Evolutionary conservation across 805 yeast genomes (phyloP).

Genomic region (Metschnikowia reukaufii): DNA sequence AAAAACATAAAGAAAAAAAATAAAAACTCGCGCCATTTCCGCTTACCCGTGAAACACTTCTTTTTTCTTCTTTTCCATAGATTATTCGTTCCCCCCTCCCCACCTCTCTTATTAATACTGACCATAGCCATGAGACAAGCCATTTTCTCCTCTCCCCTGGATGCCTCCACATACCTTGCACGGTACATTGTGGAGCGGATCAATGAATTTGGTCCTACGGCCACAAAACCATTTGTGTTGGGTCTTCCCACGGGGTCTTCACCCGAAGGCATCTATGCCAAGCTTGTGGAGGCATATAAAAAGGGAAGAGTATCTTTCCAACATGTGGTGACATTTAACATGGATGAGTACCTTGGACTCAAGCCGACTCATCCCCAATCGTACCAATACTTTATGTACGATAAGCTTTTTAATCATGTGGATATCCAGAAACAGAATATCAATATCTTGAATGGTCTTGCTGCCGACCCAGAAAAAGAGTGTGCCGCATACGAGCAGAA

Average conservation of each 20-base stretch:
- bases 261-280: constrained; percentile 54
- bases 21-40: too few species aligned
- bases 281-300: constrained; percentile 45
- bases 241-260: constrained; percentile 66
- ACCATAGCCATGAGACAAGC: constrained; percentile 18
- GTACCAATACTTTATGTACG: constrained; percentile 58
- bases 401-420: constrained; percentile 55
- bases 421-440: constrained; percentile 53
- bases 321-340: constrained; percentile 58
- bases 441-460: constrained; percentile 54
- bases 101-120: too few species aligned
- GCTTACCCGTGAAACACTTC: too few species aligned
- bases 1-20: too few species aligned
- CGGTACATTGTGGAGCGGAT: constrained; percentile 45
- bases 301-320: constrained; percentile 44
- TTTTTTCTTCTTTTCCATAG: too few species aligned
- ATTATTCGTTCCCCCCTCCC: too few species aligned
- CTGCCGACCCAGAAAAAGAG: constrained; percentile 45
- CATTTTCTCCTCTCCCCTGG: constrained; percentile 35
- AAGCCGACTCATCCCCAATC: constrained; percentile 49
- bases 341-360: constrained; percentile 60
- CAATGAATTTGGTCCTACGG: constrained; percentile 45
- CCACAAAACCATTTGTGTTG: constrained; percentile 48
- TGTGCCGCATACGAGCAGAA: constrained; percentile 49
- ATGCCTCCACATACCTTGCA: constrained; percentile 48